Percentiles rank a stretch among this genome's conserved stretches.
Conservation (phyloP, 208 protist species). For the Crithidia bombi region DNA sequence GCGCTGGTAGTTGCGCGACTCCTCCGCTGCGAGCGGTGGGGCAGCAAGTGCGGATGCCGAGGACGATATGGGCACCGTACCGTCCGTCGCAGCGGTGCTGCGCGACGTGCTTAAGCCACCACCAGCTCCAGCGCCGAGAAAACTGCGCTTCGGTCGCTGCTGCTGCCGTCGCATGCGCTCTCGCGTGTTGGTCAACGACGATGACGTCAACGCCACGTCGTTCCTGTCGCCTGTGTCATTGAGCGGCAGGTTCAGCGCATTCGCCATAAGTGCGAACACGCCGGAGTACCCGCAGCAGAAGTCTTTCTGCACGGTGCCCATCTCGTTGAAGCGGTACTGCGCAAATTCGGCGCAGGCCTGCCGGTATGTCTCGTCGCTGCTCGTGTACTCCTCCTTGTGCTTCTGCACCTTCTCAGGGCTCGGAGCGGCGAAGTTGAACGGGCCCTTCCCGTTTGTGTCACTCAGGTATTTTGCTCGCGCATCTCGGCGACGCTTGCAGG, state of each 20-base stretch:
- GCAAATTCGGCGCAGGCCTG: slow-evolving; percentile 7
- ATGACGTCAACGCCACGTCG: not conserved
- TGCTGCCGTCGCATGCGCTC: not conserved
- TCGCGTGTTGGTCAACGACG: not conserved
- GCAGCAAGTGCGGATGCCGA: too few species aligned
- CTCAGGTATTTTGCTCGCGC: slow-evolving; percentile 19
- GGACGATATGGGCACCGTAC: too few species aligned
- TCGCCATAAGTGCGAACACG: slow-evolving; percentile 14
- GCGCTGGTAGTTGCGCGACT: slow-evolving; percentile 5
- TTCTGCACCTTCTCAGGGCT: slow-evolving; percentile 10
- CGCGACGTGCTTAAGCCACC: too few species aligned
- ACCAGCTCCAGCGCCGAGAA: not conserved
- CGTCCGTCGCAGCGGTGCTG: too few species aligned
- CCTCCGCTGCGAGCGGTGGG: not conserved
- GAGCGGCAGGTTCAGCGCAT: slow-evolving; percentile 12
- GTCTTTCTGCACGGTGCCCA: slow-evolving; percentile 12
- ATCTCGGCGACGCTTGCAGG: slow-evolving; percentile 15
- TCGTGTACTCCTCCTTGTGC: slow-evolving; percentile 20
- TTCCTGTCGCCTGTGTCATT: not conserved
- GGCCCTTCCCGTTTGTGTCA: not conserved
- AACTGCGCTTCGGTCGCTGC: not conserved
- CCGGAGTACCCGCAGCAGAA: slow-evolving; percentile 19
- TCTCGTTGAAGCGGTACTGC: slow-evolving; percentile 7
- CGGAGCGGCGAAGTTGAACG: slow-evolving; percentile 8
- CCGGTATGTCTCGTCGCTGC: slow-evolving; percentile 9